Percentiles rank a stretch among this genome's conserved stretches.
Conservation (phyloP, 192 early-diverging fungal genomes). For the Coemansia asiatica region DNA sequence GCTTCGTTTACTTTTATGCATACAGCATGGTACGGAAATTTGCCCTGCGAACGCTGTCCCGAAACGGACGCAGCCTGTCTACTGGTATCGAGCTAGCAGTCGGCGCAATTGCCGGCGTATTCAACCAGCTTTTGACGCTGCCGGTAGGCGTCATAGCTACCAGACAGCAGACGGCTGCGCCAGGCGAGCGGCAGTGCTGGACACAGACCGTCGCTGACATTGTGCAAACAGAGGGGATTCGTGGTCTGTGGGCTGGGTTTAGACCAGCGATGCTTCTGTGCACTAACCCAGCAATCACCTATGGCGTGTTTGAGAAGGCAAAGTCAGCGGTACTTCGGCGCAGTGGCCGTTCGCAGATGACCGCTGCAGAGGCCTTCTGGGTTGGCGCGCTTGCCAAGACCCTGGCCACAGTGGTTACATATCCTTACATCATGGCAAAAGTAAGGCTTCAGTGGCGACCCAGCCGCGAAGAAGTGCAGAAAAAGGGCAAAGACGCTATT, state of each 20-base stretch:
- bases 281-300: slow-evolving; percentile 96
- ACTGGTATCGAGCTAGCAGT: slow-evolving; percentile 83
- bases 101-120: slow-evolving; percentile 86
- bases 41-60: slow-evolving; percentile 25
- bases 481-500: slow-evolving; percentile 53
- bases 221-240: slow-evolving; percentile 73
- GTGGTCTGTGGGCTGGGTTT: slow-evolving; percentile 89
- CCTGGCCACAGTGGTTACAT: slow-evolving; percentile 79
- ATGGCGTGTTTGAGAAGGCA: slow-evolving; percentile 87
- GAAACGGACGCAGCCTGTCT: slow-evolving; percentile 58
- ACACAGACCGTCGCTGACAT: slow-evolving; percentile 68
- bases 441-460: slow-evolving; percentile 92
- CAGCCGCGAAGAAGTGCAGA: slow-evolving; percentile 62
- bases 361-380: slow-evolving; percentile 83
- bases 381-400: slow-evolving; percentile 94
- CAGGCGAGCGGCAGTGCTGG: slow-evolving; percentile 65
- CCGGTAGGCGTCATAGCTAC: slow-evolving; percentile 95
- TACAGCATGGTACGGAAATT: slow-evolving; percentile 72
- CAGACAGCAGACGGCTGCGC: slow-evolving; percentile 82
- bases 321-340: slow-evolving; percentile 58
- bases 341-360: slow-evolving; percentile 58
- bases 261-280: slow-evolving; percentile 89
- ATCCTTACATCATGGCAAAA: slow-evolving; percentile 99
- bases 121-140: slow-evolving; percentile 85
- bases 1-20: slow-evolving; percentile 86